phyloP scores from a whole-genome alignment of 108 stramenopile species.

The Fistulifera solaris region DNA sequence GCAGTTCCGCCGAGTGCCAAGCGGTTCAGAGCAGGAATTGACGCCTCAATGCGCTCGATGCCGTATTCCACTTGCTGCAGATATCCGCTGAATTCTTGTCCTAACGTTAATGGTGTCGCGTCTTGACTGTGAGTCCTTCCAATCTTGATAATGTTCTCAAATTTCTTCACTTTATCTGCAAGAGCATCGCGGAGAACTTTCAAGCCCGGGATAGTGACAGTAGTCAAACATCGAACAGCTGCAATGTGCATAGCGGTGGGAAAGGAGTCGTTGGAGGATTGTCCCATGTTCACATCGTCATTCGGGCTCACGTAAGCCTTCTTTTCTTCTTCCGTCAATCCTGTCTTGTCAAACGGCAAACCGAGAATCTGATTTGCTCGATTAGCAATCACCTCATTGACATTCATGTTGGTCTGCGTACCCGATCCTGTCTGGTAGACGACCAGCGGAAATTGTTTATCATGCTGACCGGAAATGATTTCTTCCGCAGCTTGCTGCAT shows the following conservation, averaged over 20 bases:
- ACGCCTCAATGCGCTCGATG: conserved; percentile 60
- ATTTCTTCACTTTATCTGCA: conserved; percentile 59
- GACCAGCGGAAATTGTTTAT: conserved; percentile 94
- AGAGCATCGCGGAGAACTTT: conserved; percentile 60
- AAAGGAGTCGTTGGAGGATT: conserved; percentile 91
- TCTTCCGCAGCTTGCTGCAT: conserved; percentile 88
- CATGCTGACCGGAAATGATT: conserved; percentile 83
- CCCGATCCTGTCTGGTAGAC: conserved; percentile 96
- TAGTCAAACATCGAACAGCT: conserved; percentile 57
- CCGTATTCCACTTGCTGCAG: conserved; percentile 87
- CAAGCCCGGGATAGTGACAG: conserved; percentile 75
- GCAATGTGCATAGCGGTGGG: conserved; percentile 97
- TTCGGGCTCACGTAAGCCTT: conserved; percentile 52
- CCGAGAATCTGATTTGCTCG: conserved; percentile 92
- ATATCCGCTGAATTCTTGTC: conserved; percentile 97
- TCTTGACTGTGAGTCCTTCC: conserved; percentile 98
- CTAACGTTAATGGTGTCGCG: conserved; percentile 97
- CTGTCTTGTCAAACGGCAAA: background rate
- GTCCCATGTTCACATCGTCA: conserved; percentile 97
- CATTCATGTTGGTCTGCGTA: conserved; percentile 99
- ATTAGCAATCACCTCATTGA: conserved; percentile 97
- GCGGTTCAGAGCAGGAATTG: conserved; percentile 65
- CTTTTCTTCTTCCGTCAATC: background rate
- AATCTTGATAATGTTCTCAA: conserved; percentile 89
- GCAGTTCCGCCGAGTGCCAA: conserved; percentile 97